A percentile compares a stretch with the other conserved stretches of the same genome.
Evolutionary conservation across 306 rosid genomes (phyloP).

Genomic region (Acacia crassicarpa): DNA sequence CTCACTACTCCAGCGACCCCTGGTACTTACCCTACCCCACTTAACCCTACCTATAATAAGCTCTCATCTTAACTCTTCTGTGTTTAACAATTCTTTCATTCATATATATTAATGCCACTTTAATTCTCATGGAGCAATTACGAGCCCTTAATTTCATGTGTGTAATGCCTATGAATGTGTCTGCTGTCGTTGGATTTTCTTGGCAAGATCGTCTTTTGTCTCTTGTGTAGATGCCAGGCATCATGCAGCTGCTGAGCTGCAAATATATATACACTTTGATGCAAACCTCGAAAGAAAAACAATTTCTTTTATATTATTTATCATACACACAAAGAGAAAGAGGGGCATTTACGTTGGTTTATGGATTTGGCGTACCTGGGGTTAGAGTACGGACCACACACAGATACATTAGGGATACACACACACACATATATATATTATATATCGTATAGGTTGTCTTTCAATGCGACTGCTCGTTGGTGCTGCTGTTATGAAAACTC

Average conservation of each 20-base stretch:
- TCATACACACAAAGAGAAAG: not conserved
- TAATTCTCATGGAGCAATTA: not conserved
- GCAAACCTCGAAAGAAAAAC: not conserved
- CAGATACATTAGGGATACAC: not conserved
- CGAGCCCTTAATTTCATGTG: not conserved
- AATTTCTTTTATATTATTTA: not conserved
- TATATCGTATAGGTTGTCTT: not conserved
- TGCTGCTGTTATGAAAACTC: not conserved
- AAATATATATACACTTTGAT: not conserved
- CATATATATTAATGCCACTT: not conserved
- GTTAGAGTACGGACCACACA: not conserved
- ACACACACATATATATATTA: no score
- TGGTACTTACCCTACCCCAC: constrained; percentile 40
- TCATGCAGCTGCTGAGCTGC: constrained; percentile 6
- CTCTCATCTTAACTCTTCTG: no score
- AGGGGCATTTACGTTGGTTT: not conserved
- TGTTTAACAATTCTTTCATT: not conserved
- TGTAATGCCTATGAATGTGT: not conserved
- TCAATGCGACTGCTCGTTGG: not conserved
- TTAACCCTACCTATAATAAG: not conserved
- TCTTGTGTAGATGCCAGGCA: not conserved
- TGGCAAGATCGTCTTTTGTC: not conserved
- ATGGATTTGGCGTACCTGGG: not conserved
- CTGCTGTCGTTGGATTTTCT: not conserved
- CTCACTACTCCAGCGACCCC: constrained; percentile 70